phyloP scores from a whole-genome alignment of 1,139 yeast genomes.

The Nadsonia starkeyi-henricii region DNA sequence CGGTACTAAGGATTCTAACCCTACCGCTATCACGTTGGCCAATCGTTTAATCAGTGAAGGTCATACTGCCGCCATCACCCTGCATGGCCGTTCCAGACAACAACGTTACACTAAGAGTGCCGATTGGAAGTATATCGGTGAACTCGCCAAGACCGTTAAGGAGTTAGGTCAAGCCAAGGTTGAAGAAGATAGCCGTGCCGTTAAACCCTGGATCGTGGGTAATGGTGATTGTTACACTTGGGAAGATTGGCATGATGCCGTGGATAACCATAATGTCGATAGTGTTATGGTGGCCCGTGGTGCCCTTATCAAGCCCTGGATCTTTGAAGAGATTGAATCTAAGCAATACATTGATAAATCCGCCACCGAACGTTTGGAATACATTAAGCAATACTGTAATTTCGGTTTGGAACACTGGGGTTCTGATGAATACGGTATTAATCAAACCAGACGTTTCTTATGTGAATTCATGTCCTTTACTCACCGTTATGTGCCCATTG shows the following conservation, averaged over 20 bases:
- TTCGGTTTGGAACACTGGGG: constrained; percentile 97
- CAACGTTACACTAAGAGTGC: constrained; percentile 87
- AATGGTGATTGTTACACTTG: constrained; percentile 85
- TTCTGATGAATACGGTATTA: constrained; percentile 85
- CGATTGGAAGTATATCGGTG: constrained; percentile 79
- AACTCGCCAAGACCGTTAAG: constrained; percentile 57
- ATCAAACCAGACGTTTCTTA: constrained; percentile 74
- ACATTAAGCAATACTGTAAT: constrained; percentile 51
- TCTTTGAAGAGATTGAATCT: constrained; percentile 86
- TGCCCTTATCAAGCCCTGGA: constrained; percentile 97
- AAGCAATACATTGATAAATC: constrained; percentile 83
- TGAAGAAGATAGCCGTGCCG: constrained; percentile 30
- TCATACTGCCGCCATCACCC: constrained; percentile 79
- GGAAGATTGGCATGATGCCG: constrained; percentile 81
- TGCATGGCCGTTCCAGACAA: constrained; percentile 93
- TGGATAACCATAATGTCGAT: constrained; percentile 60
- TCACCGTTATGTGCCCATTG: constrained; percentile 88
- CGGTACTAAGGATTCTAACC: constrained; percentile 75
- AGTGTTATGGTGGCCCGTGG: constrained; percentile 97
- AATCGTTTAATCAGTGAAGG: constrained; percentile 59
- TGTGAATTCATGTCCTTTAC: constrained; percentile 93
- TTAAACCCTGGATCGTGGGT: constrained; percentile 48
- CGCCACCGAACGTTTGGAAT: constrained; percentile 75
- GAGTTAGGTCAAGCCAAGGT: constrained; percentile 32
- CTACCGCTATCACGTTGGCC: constrained; percentile 69